Evolutionary conservation across 495 filamentous ascomycete genomes (phyloP).

Genomic region (Sabuloglossum arenarium): DNA sequence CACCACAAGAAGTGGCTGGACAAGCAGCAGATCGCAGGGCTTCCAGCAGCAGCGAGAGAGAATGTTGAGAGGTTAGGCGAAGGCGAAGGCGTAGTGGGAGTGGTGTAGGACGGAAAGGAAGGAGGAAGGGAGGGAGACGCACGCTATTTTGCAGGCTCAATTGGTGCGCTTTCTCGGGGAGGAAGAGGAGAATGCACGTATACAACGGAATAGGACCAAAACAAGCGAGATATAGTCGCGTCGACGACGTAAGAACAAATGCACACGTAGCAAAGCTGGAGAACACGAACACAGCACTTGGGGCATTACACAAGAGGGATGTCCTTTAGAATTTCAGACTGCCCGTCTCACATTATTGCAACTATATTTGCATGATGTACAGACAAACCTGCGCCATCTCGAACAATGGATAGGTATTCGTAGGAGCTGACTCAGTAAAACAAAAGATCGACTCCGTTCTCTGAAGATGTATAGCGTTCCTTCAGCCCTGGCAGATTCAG

Average conservation of each 20-base stretch:
- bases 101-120: neutral
- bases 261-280: neutral
- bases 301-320: neutral
- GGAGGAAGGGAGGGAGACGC: neutral
- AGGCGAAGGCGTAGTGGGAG: neutral
- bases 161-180: too few species aligned
- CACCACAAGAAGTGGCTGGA: neutral
- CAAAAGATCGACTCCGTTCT: constrained; percentile 31
- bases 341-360: neutral
- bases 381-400: neutral
- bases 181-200: too few species aligned
- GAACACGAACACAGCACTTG: too few species aligned
- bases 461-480: constrained; percentile 35
- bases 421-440: constrained; percentile 26
- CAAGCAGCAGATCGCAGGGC: neutral
- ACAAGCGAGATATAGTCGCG: constrained; percentile 1
- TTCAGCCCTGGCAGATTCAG: constrained; percentile 47
- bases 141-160: too few species aligned
- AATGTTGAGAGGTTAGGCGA: neutral
- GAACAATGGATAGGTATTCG: neutral
- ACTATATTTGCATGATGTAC: neutral
- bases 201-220: too few species aligned
- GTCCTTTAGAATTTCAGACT: neutral
- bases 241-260: neutral
- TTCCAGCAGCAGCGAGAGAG: neutral